A percentile compares a stretch with the other conserved stretches of the same genome.
phyloP scores from a whole-genome alignment of 140 eudicot species.

The Oenanthe javanica region DNA sequence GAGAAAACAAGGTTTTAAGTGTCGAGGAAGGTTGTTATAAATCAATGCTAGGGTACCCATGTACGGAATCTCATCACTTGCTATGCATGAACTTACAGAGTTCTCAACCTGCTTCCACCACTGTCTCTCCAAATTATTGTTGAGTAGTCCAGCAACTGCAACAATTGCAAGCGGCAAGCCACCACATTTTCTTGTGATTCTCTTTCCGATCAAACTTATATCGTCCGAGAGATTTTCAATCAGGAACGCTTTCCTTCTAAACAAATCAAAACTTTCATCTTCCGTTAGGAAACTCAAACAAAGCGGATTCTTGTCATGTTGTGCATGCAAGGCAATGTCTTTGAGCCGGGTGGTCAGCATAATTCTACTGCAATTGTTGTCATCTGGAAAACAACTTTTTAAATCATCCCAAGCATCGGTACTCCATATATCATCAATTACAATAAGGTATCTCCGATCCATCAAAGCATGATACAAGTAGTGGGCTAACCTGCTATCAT shows the following conservation, averaged over 20 bases:
- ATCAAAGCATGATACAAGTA: too few relatives aligned
- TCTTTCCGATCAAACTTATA: background rate
- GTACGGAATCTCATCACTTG: background rate
- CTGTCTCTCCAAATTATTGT: background rate
- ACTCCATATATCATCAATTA: too few relatives aligned
- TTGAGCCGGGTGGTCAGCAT: constrained; percentile 6
- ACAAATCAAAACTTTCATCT: background rate
- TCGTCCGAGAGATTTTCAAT: too few relatives aligned
- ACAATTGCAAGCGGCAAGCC: background rate
- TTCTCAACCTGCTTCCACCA: background rate
- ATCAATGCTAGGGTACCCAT: background rate
- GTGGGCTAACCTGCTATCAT: too few relatives aligned
- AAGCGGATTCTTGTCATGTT: background rate
- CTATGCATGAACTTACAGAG: background rate
- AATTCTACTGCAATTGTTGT: constrained; percentile 19
- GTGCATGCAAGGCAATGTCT: background rate
- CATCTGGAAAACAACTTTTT: too few relatives aligned
- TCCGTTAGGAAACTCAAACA: background rate
- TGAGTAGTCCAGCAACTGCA: background rate
- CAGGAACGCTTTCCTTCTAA: background rate
- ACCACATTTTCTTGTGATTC: background rate
- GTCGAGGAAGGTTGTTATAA: background rate
- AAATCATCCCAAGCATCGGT: too few relatives aligned
- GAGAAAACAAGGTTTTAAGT: background rate
- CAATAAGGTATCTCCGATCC: too few relatives aligned